Base-by-base conservation (phyloP, 2,329 filamentous ascomycete species). In the Sporothrix pseudoabietina region DNA sequence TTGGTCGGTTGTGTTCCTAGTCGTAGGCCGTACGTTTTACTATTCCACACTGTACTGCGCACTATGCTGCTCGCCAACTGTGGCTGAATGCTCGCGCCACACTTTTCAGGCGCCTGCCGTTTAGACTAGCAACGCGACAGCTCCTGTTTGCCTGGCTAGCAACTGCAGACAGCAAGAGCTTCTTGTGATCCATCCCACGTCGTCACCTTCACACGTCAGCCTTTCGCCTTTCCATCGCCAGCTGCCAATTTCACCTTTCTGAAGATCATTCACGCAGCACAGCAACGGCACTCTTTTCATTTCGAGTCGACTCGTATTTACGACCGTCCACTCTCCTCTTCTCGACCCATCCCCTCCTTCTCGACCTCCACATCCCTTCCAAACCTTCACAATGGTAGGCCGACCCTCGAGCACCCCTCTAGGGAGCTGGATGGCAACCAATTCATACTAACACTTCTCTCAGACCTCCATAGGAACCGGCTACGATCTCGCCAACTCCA, bases 401-500 rank as follows among this genome's bases (percentile, higher is more conserved):
- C 14, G 2, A 32, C 30, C 16, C 44, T 49, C 44, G 12, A 49
- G 26, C 26, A 26, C 26, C 26, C 26, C 26, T 26, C 26, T 26
- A 26, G 26, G 26, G 26, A 26, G 44, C 10, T 26, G 5, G 52
- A 55, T 19, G 55, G 32, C 26, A 9, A 30, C 57, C 35, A 9
- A 19, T 16, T 1, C 19, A 39, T 44, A 68, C 63, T 68, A 10
- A 22, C 47, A n/a, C 32, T 22, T 52, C 22, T 16, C 10, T 10
- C 78, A 99, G 96, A 99, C 96, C 81, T 99, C 96, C 81, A 99
- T 99, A 92, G 96, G 96, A 82, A 99, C 96, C 80, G 96, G 96
- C 81, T 99, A 99, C 86, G 96, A 99, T 90, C 92, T 99, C 80
- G 94, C 94, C 82, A 99, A 99, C 89, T 98, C 96, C 81, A 97